Base-by-base conservation (phyloP, 192 early-diverging fungal genomes). In the Entomortierella beljakovae region DNA sequence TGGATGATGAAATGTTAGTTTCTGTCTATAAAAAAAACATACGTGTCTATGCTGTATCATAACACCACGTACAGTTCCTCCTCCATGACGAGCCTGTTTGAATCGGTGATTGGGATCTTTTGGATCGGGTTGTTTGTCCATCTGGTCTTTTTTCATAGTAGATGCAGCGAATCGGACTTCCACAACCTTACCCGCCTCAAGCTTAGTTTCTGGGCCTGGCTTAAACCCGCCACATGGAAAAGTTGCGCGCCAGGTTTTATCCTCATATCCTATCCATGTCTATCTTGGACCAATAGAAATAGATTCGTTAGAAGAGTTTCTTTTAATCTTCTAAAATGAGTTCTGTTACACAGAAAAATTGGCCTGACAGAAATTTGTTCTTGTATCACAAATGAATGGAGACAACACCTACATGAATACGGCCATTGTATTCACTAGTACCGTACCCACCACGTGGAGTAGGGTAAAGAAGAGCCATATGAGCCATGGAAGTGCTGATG, bases 1-100 rank as follows among this genome's bases (percentile, higher is more conserved):
- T 34, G 67, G 81, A 74, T 88, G 89, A 29, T 23, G 28, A 25
- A 4, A 16, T 26, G 23, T 8, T 53, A 25, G 42, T 18, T 8
- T n/a, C n/a, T n/a, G n/a, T n/a, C n/a, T n/a, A n/a, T 11, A 43
- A 43, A 43, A 43, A 43, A 43, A 43, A n/a, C n/a, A n/a, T n/a
- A n/a, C n/a, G n/a, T n/a, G n/a, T n/a, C n/a, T n/a, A n/a, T n/a
- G n/a, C n/a, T n/a, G n/a, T n/a, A n/a, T n/a, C n/a, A n/a, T n/a
- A n/a, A n/a, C n/a, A n/a, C n/a, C n/a, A n/a, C n/a, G n/a, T 61
- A 61, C 60, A 1, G 60, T 61, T 10, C 60, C 60, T 29, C 60
- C 60, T 11, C 60, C 43, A 49, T 61, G 60, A n/a, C 43, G 60
- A 23, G 60, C 60, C n/a, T 61, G 60, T 29, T 18, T 3, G 22